A percentile compares a stretch with the other conserved stretches of the same genome.
Evolutionary conservation across 139 green algal genomes (phyloP).

Genomic region (Pedinophyceae sp.): DNA sequence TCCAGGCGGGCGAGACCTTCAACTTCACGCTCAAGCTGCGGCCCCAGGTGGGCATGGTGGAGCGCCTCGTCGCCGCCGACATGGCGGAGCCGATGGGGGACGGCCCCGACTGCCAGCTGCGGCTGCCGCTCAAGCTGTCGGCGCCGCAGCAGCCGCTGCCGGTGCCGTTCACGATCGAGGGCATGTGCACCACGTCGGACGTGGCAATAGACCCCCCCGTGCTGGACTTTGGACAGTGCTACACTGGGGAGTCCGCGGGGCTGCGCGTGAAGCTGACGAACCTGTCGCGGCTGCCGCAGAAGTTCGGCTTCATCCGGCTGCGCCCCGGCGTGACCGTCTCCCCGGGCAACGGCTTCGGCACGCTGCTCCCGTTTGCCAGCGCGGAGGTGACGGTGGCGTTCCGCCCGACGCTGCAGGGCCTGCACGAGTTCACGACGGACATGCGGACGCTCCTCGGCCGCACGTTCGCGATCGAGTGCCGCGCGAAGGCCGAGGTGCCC

Average conservation of each 20-base stretch:
- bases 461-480: constrained; percentile 25
- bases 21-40: constrained; percentile 31
- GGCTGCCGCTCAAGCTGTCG: constrained; percentile 21
- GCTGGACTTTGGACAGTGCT: constrained; percentile 32
- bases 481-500: no score
- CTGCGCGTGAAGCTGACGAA: constrained; percentile 28
- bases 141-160: constrained; percentile 34
- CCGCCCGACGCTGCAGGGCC: constrained; percentile 28
- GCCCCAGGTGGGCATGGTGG: no score
- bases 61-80: no score
- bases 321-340: constrained; percentile 19
- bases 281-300: constrained; percentile 28
- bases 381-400: constrained; percentile 23
- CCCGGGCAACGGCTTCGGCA: constrained; percentile 31
- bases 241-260: constrained; percentile 26
- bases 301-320: constrained; percentile 28
- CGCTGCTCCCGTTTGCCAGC: constrained; percentile 22
- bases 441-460: constrained; percentile 17
- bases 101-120: no score
- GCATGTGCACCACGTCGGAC: constrained; percentile 28
- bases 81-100: no score
- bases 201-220: constrained; percentile 22
- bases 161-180: constrained; percentile 26
- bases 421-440: constrained; percentile 18
- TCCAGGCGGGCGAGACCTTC: constrained; percentile 31